Conservation (phyloP, 1,139 yeast genomes). For the Suzukiozyma palmioleophila region DNA sequence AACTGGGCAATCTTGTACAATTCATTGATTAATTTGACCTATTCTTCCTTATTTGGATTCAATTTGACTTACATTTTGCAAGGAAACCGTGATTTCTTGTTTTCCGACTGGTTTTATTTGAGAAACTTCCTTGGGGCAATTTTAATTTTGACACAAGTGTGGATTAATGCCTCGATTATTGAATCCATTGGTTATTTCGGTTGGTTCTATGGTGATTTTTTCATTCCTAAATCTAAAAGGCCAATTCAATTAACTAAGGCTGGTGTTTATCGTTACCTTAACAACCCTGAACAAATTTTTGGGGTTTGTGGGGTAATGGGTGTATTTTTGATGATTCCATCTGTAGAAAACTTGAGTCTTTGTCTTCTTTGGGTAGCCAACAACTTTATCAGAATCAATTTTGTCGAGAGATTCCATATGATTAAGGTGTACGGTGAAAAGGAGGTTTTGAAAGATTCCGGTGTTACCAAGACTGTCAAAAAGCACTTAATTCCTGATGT, state of each 20-base stretch:
- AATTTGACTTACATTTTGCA: conserved; percentile 28
- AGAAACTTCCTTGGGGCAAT: conserved; percentile 55
- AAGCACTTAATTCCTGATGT: conserved; percentile 44
- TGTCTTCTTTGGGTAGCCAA: conserved; percentile 68
- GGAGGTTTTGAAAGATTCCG: conserved; percentile 54
- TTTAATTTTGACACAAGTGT: conserved; percentile 57
- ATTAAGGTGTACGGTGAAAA: conserved; percentile 70
- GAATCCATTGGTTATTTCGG: conserved; percentile 81
- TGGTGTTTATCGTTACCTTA: conserved; percentile 80
- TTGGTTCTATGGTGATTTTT: conserved; percentile 89
- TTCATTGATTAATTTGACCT: conserved; percentile 41
- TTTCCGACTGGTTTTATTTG: conserved; percentile 46
- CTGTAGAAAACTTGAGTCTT: conserved; percentile 49
- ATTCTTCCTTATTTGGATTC: conserved; percentile 42
- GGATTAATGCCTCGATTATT: conserved; percentile 71
- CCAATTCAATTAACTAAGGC: conserved; percentile 62
- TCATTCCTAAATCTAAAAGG: conserved; percentile 46
- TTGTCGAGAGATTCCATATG: conserved; percentile 80
- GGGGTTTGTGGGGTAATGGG: conserved; percentile 89
- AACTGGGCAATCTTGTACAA: conserved; percentile 78
- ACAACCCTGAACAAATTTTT: conserved; percentile 79
- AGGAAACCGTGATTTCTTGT: conserved; percentile 15
- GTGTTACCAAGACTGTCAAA: conserved; percentile 63
- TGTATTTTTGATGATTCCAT: conserved; percentile 58
- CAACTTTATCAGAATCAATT: conserved; percentile 63